Evolutionary conservation across 2,329 filamentous ascomycete species (phyloP).

Genomic region (Aspergillus phoenicis): DNA sequence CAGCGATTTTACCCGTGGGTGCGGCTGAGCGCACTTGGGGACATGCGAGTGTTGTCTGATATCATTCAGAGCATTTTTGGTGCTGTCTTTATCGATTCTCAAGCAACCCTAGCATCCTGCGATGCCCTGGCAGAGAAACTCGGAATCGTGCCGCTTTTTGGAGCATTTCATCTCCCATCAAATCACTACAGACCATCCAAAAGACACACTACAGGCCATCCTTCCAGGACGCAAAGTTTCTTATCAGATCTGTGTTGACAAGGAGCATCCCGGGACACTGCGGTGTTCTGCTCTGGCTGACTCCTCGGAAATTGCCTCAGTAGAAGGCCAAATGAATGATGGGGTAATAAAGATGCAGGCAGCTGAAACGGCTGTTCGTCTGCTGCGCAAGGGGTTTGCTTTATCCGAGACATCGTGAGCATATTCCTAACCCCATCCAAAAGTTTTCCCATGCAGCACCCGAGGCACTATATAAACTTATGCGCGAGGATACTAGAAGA

Average conservation of each 20-base stretch:
- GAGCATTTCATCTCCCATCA: neutral
- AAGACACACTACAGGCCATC: neutral
- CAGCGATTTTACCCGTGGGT: neutral
- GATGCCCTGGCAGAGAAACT: neutral
- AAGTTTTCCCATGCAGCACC: too few species aligned
- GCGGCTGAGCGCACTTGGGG: neutral
- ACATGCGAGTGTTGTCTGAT: neutral
- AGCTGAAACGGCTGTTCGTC: neutral
- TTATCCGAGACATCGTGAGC: too few species aligned
- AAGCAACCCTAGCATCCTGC: neutral
- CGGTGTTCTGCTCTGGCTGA: neutral
- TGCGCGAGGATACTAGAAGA: too few species aligned
- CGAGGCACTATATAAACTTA: too few species aligned
- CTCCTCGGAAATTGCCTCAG: neutral
- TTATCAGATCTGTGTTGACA: neutral
- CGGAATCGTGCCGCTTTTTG: constrained; percentile 1
- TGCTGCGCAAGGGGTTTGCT: neutral
- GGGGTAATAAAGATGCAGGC: neutral
- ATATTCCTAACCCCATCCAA: too few species aligned
- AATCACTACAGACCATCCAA: constrained; percentile 2
- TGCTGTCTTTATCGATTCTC: constrained; percentile 1
- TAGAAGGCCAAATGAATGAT: neutral
- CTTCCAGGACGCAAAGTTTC: neutral
- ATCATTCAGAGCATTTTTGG: constrained; percentile 3
- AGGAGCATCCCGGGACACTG: neutral